These are phyloP conservation scores for Mortierella sp. DNA, from an alignment of 371 early-diverging fungal genomes.

Conservation along the genomic window DNA sequence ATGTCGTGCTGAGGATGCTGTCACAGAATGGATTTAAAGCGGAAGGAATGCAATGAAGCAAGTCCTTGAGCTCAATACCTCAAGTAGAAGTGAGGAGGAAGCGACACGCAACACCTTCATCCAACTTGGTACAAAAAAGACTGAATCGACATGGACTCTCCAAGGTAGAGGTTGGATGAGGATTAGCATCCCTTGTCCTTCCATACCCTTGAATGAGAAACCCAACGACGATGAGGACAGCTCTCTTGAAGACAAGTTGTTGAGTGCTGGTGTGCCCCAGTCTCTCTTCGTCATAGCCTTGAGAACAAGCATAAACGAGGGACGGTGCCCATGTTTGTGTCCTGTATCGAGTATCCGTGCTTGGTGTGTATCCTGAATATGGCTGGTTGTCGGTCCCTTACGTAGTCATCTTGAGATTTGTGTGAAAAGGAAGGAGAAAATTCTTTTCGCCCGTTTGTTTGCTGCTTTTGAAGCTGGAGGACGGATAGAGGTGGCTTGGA, in stretches of 20 bases:
- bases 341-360: slow-evolving; percentile 43
- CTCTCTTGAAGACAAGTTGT: not conserved
- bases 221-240: not conserved
- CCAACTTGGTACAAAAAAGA: not conserved
- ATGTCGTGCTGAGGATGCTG: slow-evolving; percentile 16
- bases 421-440: slow-evolving; percentile 57
- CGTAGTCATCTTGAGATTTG: slow-evolving; percentile 59
- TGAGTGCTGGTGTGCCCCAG: not conserved
- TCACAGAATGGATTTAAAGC: slow-evolving; percentile 57
- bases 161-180: not conserved
- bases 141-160: slow-evolving; percentile 1
- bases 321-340: slow-evolving; percentile 22
- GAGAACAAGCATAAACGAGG: slow-evolving; percentile 44
- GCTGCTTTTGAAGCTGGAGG: slow-evolving; percentile 12
- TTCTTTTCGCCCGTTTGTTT: slow-evolving; percentile 39
- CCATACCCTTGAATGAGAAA: not conserved
- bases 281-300: slow-evolving; percentile 28
- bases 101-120: not conserved
- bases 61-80: slow-evolving; percentile 50
- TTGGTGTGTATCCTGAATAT: slow-evolving; percentile 9
- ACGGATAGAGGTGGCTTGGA: not conserved
- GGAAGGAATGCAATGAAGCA: slow-evolving; percentile 51
- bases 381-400: slow-evolving; percentile 35
- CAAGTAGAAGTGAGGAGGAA: slow-evolving; percentile 24
- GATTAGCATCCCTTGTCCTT: not conserved